A percentile compares a stretch with the other conserved stretches of the same genome.
Evolutionary conservation across 2,329 filamentous ascomycete genomes (phyloP).

Genomic region (Trichoderma atrobrunneum): DNA sequence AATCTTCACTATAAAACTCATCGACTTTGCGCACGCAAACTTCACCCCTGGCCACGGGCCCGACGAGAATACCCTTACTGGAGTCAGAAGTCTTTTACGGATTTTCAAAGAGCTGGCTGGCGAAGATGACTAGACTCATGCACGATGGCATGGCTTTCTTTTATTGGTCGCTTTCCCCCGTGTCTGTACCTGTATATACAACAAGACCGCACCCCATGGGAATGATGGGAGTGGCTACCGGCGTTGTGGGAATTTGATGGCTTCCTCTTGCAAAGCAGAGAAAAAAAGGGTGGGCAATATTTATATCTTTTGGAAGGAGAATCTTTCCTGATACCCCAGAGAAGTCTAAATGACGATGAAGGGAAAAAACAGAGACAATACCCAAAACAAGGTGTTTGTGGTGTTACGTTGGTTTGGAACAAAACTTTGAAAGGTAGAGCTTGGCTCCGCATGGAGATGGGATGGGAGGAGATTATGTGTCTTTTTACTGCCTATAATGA

Average conservation of each 20-base stretch:
- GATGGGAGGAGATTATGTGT: not conserved
- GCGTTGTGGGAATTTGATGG: conserved; percentile 1
- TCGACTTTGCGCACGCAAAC: conserved; percentile 92
- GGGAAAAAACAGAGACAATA: not conserved
- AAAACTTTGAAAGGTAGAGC: conserved; percentile 4
- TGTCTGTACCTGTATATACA: not conserved
- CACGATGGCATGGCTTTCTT: conserved; percentile 10
- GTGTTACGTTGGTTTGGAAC: not conserved
- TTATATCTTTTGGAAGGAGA: not conserved
- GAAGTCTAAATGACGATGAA: not conserved
- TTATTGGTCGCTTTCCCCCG: not conserved
- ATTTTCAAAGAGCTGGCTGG: conserved; percentile 66
- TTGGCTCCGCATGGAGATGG: conserved; percentile 11
- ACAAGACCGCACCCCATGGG: not conserved
- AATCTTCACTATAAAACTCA: conserved; percentile 79
- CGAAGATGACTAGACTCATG: conserved; percentile 24
- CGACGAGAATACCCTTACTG: conserved; percentile 78
- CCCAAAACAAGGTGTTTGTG: conserved; percentile 9
- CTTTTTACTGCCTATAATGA: not conserved
- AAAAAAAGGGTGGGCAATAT: not conserved
- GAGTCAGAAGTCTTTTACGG: conserved; percentile 67
- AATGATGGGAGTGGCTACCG: not conserved
- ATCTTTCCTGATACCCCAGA: conserved; percentile 4
- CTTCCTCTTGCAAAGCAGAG: not conserved
- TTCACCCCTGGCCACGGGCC: conserved; percentile 80